Conservation (phyloP, 2,329 filamentous ascomycete species). For the Akanthomyces lecanii region DNA sequence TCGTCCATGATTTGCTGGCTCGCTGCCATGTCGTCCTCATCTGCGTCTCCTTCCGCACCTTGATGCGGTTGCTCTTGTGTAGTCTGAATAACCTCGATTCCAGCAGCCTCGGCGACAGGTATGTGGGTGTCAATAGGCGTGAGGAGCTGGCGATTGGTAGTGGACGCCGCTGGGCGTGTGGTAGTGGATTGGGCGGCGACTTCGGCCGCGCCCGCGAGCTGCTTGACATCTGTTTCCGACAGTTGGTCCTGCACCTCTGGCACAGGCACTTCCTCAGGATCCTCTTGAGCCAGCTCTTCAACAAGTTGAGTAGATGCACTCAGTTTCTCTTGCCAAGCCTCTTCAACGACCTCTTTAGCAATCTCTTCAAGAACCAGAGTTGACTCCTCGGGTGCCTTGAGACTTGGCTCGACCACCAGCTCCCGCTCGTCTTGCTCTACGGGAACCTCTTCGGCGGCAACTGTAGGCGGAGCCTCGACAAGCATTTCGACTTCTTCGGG, state of each 20-base stretch:
- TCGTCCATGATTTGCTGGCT: constrained; percentile 30
- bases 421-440: background rate
- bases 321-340: background rate
- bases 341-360: constrained; percentile 1
- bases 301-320: background rate
- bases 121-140: constrained; percentile 17
- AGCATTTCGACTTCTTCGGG: background rate
- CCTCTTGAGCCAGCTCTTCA: constrained; percentile 6
- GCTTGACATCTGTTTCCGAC: background rate
- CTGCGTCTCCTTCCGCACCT: background rate
- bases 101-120: constrained; percentile 20
- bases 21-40: constrained; percentile 18
- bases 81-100: constrained; percentile 20
- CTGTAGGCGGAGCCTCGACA: background rate
- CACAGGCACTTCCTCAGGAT: background rate
- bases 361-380: background rate
- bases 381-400: background rate
- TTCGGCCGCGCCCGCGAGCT: background rate
- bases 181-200: background rate
- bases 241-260: background rate
- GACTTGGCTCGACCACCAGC: background rate
- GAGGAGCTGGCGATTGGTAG: background rate
- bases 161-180: background rate
- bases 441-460: background rate
- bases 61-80: background rate